Evolutionary conservation across 2,329 filamentous ascomycete genomes (phyloP), one percentile per base, ranked within the genome.

Genomic region (Beauveria rudraprayagi): DNA sequence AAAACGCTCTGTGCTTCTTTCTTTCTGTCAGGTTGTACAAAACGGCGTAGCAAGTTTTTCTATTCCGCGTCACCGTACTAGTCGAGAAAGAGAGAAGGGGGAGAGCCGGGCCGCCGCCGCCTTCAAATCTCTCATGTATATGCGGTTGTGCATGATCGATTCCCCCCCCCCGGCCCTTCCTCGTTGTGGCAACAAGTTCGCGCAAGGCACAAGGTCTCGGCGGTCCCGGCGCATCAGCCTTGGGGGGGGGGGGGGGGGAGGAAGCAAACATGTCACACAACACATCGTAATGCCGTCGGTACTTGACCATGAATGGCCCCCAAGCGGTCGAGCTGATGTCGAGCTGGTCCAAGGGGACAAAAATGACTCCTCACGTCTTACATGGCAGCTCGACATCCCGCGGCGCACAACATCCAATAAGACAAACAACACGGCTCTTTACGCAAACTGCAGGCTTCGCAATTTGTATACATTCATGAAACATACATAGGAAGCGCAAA

Each of bases 221-320:
- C 26, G 47, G 47, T 22, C 46, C 47, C 56, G 56, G 10, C 17
- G 24, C 34, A 24, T 30, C 55, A 34, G 16, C 9, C 7, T 17
- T 24, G 9, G 34, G 26, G n/a, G 26, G 14, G 4, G 26, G 14
- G 4, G 28, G 2, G n/a, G 8, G 1, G 19, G 19, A 22, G 28
- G 2, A 37, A 37, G 46, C 46, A 59, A 59, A 51, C 46, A 59
- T 59, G 56, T 51, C 43, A 52, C 46, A 52, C 56, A 24, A 51
- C 56, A 44, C 43, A 9, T 44, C 56, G n/a, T 16, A 24, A 37
- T 50, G 14, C 37, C 37, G 47, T 48, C 37, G 56, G 56, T 24
- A 59, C 37, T 59, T 52, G 56, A 7, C 28, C 7, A n/a, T 17
- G 4, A 30, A 52, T 34, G 56, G 56, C 46, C 56, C 56, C 56